Conservation (phyloP, 768 basidiomycete genomes). For the Termitomyces sp. region DNA sequence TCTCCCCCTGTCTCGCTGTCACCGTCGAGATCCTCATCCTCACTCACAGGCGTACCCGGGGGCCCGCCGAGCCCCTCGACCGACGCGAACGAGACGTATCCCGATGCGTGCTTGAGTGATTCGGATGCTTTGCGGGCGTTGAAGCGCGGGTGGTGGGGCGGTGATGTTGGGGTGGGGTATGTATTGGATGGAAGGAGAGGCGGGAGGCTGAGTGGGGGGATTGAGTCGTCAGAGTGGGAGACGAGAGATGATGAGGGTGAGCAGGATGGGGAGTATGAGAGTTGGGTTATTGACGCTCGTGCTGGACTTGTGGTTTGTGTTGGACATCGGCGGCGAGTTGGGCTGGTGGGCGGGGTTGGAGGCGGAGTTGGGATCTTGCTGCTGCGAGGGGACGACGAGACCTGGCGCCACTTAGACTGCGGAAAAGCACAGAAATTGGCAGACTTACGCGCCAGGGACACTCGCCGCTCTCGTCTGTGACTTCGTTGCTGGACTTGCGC, state of each 20-base stretch:
- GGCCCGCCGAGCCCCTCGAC: constrained; percentile 68
- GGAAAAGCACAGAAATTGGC: too few species aligned
- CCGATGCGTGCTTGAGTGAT: constrained; percentile 51
- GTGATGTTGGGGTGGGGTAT: not conserved
- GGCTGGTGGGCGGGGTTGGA: constrained; percentile 22
- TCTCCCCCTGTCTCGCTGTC: constrained; percentile 11
- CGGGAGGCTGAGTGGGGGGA: not conserved
- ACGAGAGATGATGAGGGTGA: not conserved
- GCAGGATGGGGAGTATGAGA: not conserved
- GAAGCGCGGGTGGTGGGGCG: constrained; percentile 33
- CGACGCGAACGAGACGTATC: constrained; percentile 66
- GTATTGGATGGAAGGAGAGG: not conserved
- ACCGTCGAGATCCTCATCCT: constrained; percentile 6
- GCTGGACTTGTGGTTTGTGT: too few species aligned
- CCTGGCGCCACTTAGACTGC: too few species aligned
- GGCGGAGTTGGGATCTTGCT: constrained; percentile 17
- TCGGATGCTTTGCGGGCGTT: constrained; percentile 62
- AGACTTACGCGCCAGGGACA: constrained; percentile 21
- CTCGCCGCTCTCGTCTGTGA: constrained; percentile 26
- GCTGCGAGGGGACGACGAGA: too few species aligned
- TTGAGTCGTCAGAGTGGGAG: constrained; percentile 9
- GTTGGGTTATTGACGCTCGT: too few species aligned
- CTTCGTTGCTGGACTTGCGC: constrained; percentile 21
- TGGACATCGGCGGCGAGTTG: not conserved
- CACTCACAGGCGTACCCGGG: constrained; percentile 30